A percentile compares a stretch with the other conserved stretches of the same genome.
Conservation (phyloP, 2,329 filamentous ascomycete genomes). For the Aulographum hederae region DNA sequence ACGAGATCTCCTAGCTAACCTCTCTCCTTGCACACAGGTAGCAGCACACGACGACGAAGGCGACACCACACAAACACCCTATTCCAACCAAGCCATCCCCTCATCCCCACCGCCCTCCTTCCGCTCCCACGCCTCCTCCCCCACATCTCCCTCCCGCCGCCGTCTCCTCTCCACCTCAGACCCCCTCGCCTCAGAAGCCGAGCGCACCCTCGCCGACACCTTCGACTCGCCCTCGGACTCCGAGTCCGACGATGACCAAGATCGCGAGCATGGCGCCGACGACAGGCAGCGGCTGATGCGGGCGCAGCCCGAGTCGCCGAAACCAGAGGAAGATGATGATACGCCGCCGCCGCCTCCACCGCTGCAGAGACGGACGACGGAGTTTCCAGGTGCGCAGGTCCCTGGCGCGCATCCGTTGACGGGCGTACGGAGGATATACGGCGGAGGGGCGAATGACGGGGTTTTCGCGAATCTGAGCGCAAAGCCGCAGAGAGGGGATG, state of each 20-base stretch:
- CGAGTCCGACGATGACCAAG: constrained; percentile 47
- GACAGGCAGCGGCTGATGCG: constrained; percentile 78
- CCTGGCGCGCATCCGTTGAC: constrained; percentile 12
- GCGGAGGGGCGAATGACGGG: constrained; percentile 68
- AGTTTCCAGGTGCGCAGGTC: constrained; percentile 31
- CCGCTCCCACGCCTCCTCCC: constrained; percentile 63
- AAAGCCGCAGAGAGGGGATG: constrained; percentile 66
- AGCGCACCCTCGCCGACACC: constrained; percentile 75
- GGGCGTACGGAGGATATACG: constrained; percentile 36
- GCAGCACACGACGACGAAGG: constrained; percentile 25
- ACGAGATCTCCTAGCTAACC: background rate
- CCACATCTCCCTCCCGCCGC: constrained; percentile 29
- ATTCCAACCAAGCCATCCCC: constrained; percentile 16
- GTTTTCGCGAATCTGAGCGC: constrained; percentile 87
- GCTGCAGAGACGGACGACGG: constrained; percentile 30
- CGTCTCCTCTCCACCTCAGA: constrained; percentile 31
- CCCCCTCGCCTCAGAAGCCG: constrained; percentile 37
- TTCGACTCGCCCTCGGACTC: constrained; percentile 54
- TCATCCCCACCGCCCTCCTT: constrained; percentile 56
- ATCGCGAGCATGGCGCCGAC: constrained; percentile 23
- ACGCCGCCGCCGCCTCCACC: constrained; percentile 11
- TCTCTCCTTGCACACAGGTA: constrained; percentile 14
- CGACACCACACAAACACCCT: constrained; percentile 7
- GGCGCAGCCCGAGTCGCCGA: constrained; percentile 1
- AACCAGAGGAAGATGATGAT: constrained; percentile 2